Conservation (phyloP, 129 eudicot species). For the Oenanthe sinensis region DNA sequence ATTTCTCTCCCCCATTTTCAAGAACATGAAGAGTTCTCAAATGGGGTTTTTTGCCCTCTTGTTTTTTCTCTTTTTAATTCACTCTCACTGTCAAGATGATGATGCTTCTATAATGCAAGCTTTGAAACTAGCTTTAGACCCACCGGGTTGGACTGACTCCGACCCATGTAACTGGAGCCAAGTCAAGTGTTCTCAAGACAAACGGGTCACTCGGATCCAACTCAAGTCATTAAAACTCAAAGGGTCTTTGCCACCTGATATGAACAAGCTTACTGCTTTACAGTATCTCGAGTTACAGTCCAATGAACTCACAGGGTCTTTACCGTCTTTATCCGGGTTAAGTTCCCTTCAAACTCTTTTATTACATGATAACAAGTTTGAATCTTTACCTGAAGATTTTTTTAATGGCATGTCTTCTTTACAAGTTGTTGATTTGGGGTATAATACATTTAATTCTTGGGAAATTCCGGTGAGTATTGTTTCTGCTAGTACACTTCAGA, state of each 20-base stretch:
- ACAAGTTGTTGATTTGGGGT: conserved; percentile 47
- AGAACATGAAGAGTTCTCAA: conserved; percentile 29
- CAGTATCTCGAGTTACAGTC: conserved; percentile 43
- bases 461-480: conserved; percentile 39
- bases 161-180: conserved; percentile 59
- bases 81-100: conserved; percentile 22
- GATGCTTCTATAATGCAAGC: conserved; percentile 55
- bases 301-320: conserved; percentile 48
- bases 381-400: conserved; percentile 57
- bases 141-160: conserved; percentile 54
- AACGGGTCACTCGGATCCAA: conserved; percentile 78
- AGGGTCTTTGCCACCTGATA: conserved; percentile 46
- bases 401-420: conserved; percentile 66
- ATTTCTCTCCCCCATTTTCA: not conserved
- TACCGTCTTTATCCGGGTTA: conserved; percentile 72
- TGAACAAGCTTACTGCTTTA: conserved; percentile 41
- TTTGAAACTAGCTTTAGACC: conserved; percentile 24
- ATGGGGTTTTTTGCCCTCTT: conserved; percentile 23
- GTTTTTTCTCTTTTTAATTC: not conserved
- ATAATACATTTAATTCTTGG: conserved; percentile 44
- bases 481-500: conserved; percentile 35
- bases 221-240: conserved; percentile 33
- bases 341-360: conserved; percentile 42
- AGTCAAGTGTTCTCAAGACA: conserved; percentile 41
- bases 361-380: conserved; percentile 42